Conservation (phyloP, 139 green algal species). For the Chlamydomonas schloesseri region DNA sequence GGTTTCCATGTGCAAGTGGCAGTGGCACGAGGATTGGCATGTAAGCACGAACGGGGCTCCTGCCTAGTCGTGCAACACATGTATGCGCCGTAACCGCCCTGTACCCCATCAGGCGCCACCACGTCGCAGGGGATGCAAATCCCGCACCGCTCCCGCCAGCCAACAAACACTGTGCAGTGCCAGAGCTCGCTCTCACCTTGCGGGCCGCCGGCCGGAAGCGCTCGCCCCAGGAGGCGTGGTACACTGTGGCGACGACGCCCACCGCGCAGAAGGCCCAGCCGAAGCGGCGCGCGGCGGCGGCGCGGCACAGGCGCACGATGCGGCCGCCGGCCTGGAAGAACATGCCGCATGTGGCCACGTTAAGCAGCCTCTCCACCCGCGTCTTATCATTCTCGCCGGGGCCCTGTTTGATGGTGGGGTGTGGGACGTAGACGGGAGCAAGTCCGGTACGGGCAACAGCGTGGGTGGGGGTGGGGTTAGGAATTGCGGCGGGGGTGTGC, state of each 20-base stretch:
- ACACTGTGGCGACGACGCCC: slow-evolving; percentile 23
- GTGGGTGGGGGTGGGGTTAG: no score
- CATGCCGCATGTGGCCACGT: slow-evolving; percentile 26
- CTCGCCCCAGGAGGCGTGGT: neutral
- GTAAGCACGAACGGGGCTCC: neutral
- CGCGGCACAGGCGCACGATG: slow-evolving; percentile 23
- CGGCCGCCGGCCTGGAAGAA: slow-evolving; percentile 27
- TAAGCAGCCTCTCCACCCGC: neutral
- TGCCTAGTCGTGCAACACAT: neutral
- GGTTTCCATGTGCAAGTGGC: neutral
- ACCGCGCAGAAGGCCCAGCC: slow-evolving; percentile 29
- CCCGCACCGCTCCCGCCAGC: no score
- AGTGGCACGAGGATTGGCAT: neutral
- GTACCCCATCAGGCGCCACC: no score
- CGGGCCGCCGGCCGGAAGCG: neutral
- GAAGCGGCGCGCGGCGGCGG: slow-evolving; percentile 11
- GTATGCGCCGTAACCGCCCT: no score
- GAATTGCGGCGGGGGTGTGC: no score
- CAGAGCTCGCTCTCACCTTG: no score
- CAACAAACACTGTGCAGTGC: neutral
- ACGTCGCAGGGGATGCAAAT: no score
- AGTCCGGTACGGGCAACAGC: no score
- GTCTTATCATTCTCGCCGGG: slow-evolving; percentile 28
- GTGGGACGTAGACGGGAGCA: no score
- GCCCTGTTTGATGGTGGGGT: no score